Evolutionary conservation across 345 rosid genomes (phyloP), one percentile per base, ranked within the genome.

Genomic region (Salix exigua): DNA sequence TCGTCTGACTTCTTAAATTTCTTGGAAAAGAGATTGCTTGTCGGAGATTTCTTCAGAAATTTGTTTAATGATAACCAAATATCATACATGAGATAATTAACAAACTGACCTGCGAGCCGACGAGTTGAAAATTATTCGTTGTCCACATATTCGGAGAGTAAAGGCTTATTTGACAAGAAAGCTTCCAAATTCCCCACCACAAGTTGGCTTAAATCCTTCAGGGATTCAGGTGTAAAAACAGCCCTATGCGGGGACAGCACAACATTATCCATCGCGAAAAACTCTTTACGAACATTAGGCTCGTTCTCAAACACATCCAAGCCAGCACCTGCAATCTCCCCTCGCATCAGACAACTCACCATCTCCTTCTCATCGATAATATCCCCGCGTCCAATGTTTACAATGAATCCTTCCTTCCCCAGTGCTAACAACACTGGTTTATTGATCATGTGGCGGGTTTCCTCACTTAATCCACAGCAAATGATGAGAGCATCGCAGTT

Each of bases 241-340:
- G 76, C 76, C n/a, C 26, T 6, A 51, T 78, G 81, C 11, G 76
- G 81, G 1, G 76, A 71, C 28, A 78, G 38, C 25, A 78, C 73
- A 33, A 72, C 81, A 14, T 66, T 78, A 28, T 78, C 81, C 76
- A 78, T 9, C 30, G 50, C 35, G 4, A 35, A 26, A 37, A 72
- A 72, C 76, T 71, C 72, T 37, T 66, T 3, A 14, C 76, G 81
- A 19, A 78, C 76, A 37, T 48, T n/a, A 18, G 77, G 79, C 76
- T 80, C 79, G 2, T 71, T 18, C 73, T 79, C 79, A 65, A 79
- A 75, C 61, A 79, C 82, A 65, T 79, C 82, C 71, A 79, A 66
- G 17, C 82, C 83, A 37, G 73, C 83, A 63, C 83, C 83, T 14
- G 73, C 83, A 40, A 80, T 66, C 73, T 80, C 76, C 5, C 83